Base-by-base conservation (phyloP, 228 moss, liverwort and hornwort genomes). In the Sphagnum fallax region DNA sequence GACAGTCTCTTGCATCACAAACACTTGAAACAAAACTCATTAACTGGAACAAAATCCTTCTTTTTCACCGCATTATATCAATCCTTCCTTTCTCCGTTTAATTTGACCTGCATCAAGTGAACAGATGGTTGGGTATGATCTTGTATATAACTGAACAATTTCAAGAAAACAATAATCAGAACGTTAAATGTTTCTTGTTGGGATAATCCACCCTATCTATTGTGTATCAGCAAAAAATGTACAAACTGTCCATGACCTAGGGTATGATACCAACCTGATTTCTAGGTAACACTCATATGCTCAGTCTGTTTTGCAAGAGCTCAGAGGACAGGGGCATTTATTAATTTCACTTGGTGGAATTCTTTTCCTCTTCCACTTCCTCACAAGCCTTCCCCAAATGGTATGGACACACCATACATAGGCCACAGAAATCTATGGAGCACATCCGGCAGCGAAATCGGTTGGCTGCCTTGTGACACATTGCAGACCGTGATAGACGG, bases 331-430 rank as follows among this genome's bases (percentile, higher is more conserved):
- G 69, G 55, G 60, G 73, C 72, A 83, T 83, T 70, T 85, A 85
- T 67, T 80, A 89, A 74, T 83, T 64, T 75, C 89, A 89, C 66
- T 81, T 85, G 12, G 79, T 70, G 32, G 83, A 76, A 70, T 70
- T 70, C 71, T 79, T 85, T 62, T 89, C 85, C 65, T 78, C 85
- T 66, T 77, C 79, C 51, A 80, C 80, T 73, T 89, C 83, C 81
- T 89, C 89, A 73, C 89, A 89, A 67, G 81, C 81, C 67, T 77
- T 75, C 15, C 89, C 89, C 61, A 85, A 65, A 79, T 89, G 89
- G 63, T 89, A 89, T 11, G 89, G 89, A 15, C 75, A 70, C 70
- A 74, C 80, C 85, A 78, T 79, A 72, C 89, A 89, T 65, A 76
- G 74, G 52, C 85, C 89, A 78, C 89, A 89, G 50, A 89, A 89